Base-by-base conservation (phyloP, 179 eudicot genomes). In the Patellifolia procumbens region DNA sequence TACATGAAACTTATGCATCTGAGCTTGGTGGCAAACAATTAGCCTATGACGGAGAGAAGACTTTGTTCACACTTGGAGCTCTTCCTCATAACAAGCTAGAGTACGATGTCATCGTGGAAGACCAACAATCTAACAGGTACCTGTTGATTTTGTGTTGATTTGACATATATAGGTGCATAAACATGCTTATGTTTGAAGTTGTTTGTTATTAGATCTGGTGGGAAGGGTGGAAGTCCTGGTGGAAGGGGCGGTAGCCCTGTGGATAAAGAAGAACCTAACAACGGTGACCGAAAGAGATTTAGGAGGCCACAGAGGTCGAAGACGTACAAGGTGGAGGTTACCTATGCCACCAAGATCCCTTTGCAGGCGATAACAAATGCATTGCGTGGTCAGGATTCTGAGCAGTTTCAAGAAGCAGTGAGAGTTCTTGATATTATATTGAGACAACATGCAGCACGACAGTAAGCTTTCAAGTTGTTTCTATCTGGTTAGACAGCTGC, bases 371-470 rank as follows among this genome's bases (percentile, higher is more conserved):
- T 84, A 26, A 62, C 80, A 13, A 64, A 76, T 46, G 83, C 81
- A 2, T n/a, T 84, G 66, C 88, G 90, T 17, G 97, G 97, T 43
- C 91, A 87, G 65, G 94, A 92, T 48, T 86, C 92, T 9, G 97
- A 88, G 81, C 87, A 87, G 53, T 91, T 89, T 35, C 89, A 83
- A 52, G 97, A 92, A 73, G 97, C 96, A 0, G 69, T 91, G 15
- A 75, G 97, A 53, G 96, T 92, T 31, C 79, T 91, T 26, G 97
- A 92, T 68, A 91, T 89, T 31, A 85, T 91, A 19, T 77, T 91
- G 52, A 81, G 97, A 79, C 97, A 89, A 68, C 88, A 88, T 78
- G 97, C 94, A 3, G 93, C 97, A 0, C 89, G 82, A 69, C 90
- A 87, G 97, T 92, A 72, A 78, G 91, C 79, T 17, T 53, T 1